Evolutionary conservation across 2,329 filamentous ascomycete species (phyloP).

Genomic region (Ophiostoma quercus): DNA sequence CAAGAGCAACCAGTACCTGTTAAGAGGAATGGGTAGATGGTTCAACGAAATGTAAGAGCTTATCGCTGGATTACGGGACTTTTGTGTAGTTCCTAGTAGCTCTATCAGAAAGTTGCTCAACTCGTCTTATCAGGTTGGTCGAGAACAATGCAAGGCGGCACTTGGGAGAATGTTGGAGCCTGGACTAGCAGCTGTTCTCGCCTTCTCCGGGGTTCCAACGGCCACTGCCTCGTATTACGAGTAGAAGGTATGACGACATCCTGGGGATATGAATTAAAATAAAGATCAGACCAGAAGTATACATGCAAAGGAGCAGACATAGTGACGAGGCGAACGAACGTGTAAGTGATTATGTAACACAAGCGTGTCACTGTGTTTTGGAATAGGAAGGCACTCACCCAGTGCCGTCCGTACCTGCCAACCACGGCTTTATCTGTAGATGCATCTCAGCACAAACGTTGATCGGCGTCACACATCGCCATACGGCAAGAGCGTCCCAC

Average conservation of each 20-base stretch:
- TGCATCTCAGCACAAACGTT: background rate
- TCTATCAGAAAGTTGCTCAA: background rate
- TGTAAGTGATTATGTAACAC: background rate
- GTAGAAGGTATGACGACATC: background rate
- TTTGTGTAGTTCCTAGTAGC: background rate
- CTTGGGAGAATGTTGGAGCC: background rate
- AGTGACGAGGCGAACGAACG: background rate
- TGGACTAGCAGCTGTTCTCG: background rate
- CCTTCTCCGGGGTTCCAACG: constrained; percentile 6
- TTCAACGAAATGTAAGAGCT: background rate
- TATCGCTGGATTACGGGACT: background rate
- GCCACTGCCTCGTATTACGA: background rate
- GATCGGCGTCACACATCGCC: background rate
- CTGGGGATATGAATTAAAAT: background rate
- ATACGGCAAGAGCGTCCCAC: constrained; percentile 4
- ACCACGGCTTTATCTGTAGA: background rate
- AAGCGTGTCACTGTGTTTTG: background rate
- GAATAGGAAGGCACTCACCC: background rate
- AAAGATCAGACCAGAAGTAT: background rate
- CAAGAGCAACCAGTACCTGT: background rate
- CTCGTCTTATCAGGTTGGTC: background rate
- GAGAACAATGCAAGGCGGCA: background rate
- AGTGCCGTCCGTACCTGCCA: background rate
- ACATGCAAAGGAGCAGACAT: background rate
- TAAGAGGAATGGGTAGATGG: background rate